Base-by-base conservation (phyloP, 805 yeast species). In the Lipomyces oligophaga region DNA sequence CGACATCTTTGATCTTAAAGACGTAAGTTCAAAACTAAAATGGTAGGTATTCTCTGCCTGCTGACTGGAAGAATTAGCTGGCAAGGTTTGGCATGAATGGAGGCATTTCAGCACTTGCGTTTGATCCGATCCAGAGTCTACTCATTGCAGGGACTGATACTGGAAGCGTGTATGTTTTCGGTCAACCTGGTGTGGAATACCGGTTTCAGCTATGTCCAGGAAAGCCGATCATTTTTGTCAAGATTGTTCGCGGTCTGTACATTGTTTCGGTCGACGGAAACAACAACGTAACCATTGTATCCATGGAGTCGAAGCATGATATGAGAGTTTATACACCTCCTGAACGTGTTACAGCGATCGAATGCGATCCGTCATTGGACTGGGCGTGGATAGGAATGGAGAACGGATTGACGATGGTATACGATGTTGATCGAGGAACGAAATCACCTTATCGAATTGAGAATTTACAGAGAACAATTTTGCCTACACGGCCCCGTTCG, bases 51-150 rank as follows among this genome's bases (percentile, higher is more conserved):
- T 21, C 34, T 18, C 30, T 8, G 13, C 30, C 30, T 8, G 30
- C 30, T 26, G 13, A 26, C 30, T 10, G 13, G 11, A 10, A 26
- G 30, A 8, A 26, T 13, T 45, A 55, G 33, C 57, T 69, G 34
- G 67, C 67, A 7, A 55, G 65, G 5, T 80, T 77, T 58, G 93
- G 93, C 1, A 60, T 83, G 27, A 70, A 74, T 15, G 90, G 94
- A 10, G 74, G 75, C 11, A 76, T 85, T 6, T 68, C 78, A 28
- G 79, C 85, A 0, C 62, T 80, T 32, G 94, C 93, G 0, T 85
- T 74, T 65, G 97, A 93, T 63, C 95, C 95, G 2, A 80, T 85
- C 1, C 98, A 93, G 64, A 79, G 93, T 43, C 71, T 93, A 22
- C 65, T 88, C 58, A 97, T 96, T 0, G 69, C 87, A 0, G 82